These are phyloP conservation scores for Zymoseptoria ardabiliae DNA, from an alignment of 2,329 filamentous ascomycete genomes.

Conservation along the genomic window DNA sequence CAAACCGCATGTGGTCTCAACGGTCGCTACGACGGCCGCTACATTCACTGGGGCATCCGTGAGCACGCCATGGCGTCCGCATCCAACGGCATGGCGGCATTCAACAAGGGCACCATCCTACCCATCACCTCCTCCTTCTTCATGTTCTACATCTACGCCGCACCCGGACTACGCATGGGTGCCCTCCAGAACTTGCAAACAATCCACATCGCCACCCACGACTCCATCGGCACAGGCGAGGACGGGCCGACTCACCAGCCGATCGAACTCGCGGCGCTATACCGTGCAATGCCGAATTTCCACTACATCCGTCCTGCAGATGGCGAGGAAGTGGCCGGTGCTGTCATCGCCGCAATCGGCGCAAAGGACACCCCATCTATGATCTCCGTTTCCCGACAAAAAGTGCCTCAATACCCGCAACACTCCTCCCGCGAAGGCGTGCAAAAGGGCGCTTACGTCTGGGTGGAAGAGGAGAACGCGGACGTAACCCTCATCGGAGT, in stretches of 20 bases:
- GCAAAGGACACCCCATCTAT: constrained; percentile 36
- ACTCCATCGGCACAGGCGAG: constrained; percentile 32
- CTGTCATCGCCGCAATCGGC: constrained; percentile 35
- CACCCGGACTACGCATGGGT: constrained; percentile 33
- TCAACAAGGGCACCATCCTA: constrained; percentile 30
- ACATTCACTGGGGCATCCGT: constrained; percentile 53
- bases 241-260: constrained; percentile 35
- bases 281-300: constrained; percentile 34
- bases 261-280: constrained; percentile 31
- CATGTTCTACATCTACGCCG: constrained; percentile 37
- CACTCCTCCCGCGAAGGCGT: constrained; percentile 34
- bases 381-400: constrained; percentile 39
- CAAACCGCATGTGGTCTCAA: constrained; percentile 41
- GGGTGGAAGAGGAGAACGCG: constrained; percentile 32
- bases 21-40: constrained; percentile 45
- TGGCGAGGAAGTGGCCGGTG: constrained; percentile 34
- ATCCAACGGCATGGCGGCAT: constrained; percentile 35
- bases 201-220: constrained; percentile 35
- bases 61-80: constrained; percentile 56
- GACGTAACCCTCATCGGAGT: constrained; percentile 44
- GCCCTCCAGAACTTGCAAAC: constrained; percentile 31
- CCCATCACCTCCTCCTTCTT: constrained; percentile 33
- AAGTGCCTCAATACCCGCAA: constrained; percentile 33
- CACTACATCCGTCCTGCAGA: constrained; percentile 33
- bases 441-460: constrained; percentile 36